These are phyloP conservation scores for Fusarium solani-melongenae DNA, from an alignment of 2,329 filamentous ascomycete species.

Conservation along the genomic window DNA sequence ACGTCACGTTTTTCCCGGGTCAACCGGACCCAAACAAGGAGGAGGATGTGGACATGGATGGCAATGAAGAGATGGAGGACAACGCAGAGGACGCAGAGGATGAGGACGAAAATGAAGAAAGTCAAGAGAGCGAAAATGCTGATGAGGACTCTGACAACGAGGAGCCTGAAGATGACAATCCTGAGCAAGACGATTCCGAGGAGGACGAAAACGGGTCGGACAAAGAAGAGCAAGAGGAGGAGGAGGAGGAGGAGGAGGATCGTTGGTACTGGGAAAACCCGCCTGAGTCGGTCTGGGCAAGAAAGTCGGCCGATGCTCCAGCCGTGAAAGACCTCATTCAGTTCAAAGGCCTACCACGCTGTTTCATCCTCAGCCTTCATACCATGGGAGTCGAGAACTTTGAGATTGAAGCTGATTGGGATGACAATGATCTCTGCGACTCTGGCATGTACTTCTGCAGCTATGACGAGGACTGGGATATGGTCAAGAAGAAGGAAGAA, in stretches of 20 bases:
- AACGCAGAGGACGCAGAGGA: background rate
- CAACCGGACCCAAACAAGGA: background rate
- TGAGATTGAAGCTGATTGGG: background rate
- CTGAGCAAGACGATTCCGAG: background rate
- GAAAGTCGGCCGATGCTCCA: background rate
- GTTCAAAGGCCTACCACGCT: background rate
- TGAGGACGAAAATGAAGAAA: background rate
- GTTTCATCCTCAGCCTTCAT: background rate
- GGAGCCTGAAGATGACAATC: background rate
- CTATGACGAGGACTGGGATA: background rate
- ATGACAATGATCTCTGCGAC: background rate
- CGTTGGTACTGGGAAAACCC: background rate
- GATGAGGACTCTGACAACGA: background rate
- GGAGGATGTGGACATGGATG: background rate
- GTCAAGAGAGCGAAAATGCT: background rate
- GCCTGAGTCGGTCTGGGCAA: slow-evolving; percentile 18
- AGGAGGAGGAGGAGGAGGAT: background rate
- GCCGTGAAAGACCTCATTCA: background rate
- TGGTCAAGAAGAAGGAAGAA: background rate
- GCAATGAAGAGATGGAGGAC: background rate
- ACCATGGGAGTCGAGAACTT: background rate
- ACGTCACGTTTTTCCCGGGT: slow-evolving; percentile 3
- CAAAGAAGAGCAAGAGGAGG: background rate
- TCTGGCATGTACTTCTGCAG: slow-evolving; percentile 9
- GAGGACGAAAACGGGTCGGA: background rate